A percentile compares a stretch with the other conserved stretches of the same genome.
Conservation (phyloP, 2,329 filamentous ascomycete species). For the Alternaria sp. region DNA sequence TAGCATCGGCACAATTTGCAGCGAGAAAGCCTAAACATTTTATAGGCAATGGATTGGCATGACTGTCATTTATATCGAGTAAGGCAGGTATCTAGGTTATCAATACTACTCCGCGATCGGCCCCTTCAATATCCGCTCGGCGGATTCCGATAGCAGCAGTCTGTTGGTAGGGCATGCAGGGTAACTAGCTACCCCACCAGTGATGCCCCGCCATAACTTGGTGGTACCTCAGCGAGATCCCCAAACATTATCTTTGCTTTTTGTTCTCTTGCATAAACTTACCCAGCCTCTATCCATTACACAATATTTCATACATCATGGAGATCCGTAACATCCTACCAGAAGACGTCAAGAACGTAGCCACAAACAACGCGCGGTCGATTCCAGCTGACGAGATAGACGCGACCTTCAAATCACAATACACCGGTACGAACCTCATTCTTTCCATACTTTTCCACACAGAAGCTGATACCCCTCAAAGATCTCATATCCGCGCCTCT, state of each 20-base stretch:
- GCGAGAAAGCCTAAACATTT: background rate
- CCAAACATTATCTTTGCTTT: slow-evolving; percentile 5
- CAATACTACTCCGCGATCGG: slow-evolving; percentile 22
- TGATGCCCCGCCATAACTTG: slow-evolving; percentile 19
- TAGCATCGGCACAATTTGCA: background rate
- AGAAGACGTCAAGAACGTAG: slow-evolving; percentile 42
- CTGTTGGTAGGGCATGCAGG: slow-evolving; percentile 11
- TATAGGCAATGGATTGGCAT: background rate
- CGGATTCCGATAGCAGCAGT: slow-evolving; percentile 22
- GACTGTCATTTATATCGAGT: background rate
- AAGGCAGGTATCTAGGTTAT: slow-evolving; percentile 12
- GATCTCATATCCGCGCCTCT: slow-evolving; percentile 63
- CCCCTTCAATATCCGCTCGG: slow-evolving; percentile 25
- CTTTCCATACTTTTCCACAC: background rate
- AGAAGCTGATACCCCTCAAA: slow-evolving; percentile 28
- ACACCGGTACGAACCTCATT: slow-evolving; percentile 53
- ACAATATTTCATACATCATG: slow-evolving; percentile 26
- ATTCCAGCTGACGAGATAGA: slow-evolving; percentile 62
- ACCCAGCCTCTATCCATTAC: background rate
- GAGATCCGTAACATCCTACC: slow-evolving; percentile 45
- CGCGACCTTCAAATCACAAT: slow-evolving; percentile 63
- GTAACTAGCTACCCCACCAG: slow-evolving; percentile 28
- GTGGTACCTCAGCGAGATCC: slow-evolving; percentile 5
- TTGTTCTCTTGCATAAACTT: background rate
- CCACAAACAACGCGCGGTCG: slow-evolving; percentile 38